Base-by-base conservation (phyloP, 1,284 basidiomycete species). In the Omphalotus olearius region DNA sequence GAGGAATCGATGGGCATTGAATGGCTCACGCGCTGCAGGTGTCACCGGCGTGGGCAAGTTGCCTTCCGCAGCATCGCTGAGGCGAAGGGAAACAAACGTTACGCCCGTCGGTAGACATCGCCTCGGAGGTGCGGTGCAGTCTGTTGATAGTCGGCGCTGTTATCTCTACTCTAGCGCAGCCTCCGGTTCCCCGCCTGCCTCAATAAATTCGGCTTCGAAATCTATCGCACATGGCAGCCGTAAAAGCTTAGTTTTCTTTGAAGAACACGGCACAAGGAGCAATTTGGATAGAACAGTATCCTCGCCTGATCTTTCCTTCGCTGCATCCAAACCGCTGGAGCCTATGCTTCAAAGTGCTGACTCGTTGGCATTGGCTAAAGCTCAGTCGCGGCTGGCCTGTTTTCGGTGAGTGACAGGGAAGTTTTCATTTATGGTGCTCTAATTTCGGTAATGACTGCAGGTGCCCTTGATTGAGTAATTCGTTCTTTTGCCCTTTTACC, bases 1-100 rank as follows among this genome's bases (percentile, higher is more conserved):
- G 84, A 74, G 77, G 69, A 68, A 76, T 20, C 74, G 69, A 56
- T 88, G 79, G 77, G 72, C 68, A 10, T 57, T 64, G 45, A 51
- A 48, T 51, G 45, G 49, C 36, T 47, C 56, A 58, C 30, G 7
- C 33, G 37, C 13, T 47, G 50, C 10, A 37, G 25, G 51, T 50
- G 46, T 48, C 23, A 30, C 45, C 36, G 17, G 37, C 53, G 9
- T 23, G n/a, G 26, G 44, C 25, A n/a, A 35, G 25, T 11, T 37
- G 41, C 10, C 23, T 23, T 23, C 41, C 6, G 17, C 18, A 36
- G 33, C 47, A 38, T 49, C 54, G 10, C 57, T 76, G 56, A 61
- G 61, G 56, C 68, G 74, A 47, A 64, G 68, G 42, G 70, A 73
- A 52, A 73, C 72, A 25, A 78, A 74, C 47, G 63, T 76, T 14